Evolutionary conservation across 2,329 filamentous ascomycete genomes (phyloP), one percentile per base, ranked within the genome.

Genomic region (Fusarium chlamydosporum): DNA sequence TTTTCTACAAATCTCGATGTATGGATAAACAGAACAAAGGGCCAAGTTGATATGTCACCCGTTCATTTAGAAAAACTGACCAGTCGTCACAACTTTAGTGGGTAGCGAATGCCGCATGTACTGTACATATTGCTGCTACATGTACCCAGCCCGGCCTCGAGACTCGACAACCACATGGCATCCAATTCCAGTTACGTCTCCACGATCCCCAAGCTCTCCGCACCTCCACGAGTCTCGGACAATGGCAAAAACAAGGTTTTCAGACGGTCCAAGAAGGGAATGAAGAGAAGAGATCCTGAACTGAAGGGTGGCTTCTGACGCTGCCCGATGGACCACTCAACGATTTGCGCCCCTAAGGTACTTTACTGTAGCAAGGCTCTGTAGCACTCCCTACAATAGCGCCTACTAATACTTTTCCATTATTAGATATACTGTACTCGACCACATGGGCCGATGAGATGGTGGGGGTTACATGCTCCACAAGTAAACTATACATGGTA

Each of bases 201-300:
- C 38, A 50, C 47, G 46, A 68, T 58, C 52, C 60, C 61, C 35
- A 53, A 61, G 61, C 52, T 61, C 70, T 64, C 59, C 52, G 50
- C 54, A 68, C 51, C 65, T 68, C 65, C 56, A 70, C 54, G 55
- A 55, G 50, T 51, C 64, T 42, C 33, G 43, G 57, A 50, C 42
- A 46, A 51, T 48, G 67, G 34, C 46, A 63, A 62, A 63, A 70
- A 62, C 35, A 62, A 62, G 67, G 71, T 71, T 73, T 72, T 69
- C 52, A 57, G 57, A 58, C 23, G 53, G 48, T 33, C 38, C 51
- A 27, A 65, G 55, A 68, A 41, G 64, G 57, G 62, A 63, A 63
- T 56, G 57, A 57, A 68, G 61, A 67, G 60, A 51, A 54, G 57
- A 40, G 27, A 55, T 57, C 40, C 34, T 43, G 66, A 60, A 54